Evolutionary conservation across 129 eudicot genomes (phyloP).

Genomic region (Tagetes erecta): DNA sequence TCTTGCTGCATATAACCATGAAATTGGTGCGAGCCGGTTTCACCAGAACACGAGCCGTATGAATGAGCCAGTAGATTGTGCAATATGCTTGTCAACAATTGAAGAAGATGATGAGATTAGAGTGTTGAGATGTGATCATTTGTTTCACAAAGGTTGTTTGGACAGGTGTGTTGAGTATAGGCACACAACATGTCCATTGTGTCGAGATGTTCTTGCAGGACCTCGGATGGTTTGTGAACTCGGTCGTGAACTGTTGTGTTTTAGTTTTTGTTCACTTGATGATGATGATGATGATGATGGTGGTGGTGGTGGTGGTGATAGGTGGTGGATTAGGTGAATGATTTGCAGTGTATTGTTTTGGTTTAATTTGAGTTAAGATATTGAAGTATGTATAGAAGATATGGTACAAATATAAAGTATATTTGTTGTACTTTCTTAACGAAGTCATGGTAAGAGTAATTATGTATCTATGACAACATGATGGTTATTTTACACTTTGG

Average conservation of each 20-base stretch:
- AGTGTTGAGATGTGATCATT: constrained; percentile 41
- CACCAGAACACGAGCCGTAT: constrained; percentile 5
- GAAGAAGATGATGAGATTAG: constrained; percentile 42
- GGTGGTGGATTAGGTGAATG: constrained; percentile 35
- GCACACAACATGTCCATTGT: constrained; percentile 42
- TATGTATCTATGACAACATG: not conserved
- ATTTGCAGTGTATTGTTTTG: not conserved
- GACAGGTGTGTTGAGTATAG: constrained; percentile 43
- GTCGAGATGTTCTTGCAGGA: constrained; percentile 38
- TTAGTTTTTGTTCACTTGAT: constrained; percentile 19
- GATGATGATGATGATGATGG: no score
- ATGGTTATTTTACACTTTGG: no score
- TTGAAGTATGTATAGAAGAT: constrained; percentile 1
- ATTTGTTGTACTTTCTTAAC: not conserved
- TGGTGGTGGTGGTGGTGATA: constrained; percentile 25
- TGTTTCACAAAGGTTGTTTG: constrained; percentile 49
- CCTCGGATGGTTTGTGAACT: constrained; percentile 36
- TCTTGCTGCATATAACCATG: not conserved
- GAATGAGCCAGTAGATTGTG: constrained; percentile 40
- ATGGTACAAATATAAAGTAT: not conserved
- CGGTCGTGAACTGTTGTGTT: constrained; percentile 28
- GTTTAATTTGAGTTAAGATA: not conserved
- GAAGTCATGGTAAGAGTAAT: not conserved
- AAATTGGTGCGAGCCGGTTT: constrained; percentile 21
- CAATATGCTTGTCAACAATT: constrained; percentile 38